Evolutionary conservation across 2,329 filamentous ascomycete species (phyloP), one percentile per base, ranked within the genome.

Genomic region (Aspergillus sp.): DNA sequence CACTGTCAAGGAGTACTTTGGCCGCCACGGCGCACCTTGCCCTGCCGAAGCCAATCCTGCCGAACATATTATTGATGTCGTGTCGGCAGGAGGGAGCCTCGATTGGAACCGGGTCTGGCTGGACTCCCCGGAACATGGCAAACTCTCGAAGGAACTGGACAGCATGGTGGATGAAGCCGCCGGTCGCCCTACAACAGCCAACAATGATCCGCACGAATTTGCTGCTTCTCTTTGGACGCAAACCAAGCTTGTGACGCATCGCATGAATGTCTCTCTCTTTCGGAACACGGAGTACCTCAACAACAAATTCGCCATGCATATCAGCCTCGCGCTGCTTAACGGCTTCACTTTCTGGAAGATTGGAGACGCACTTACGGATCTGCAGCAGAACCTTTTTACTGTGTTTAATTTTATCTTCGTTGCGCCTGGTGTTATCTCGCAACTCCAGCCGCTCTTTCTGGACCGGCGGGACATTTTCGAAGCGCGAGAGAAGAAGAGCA

Each of bases 101-200:
- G 80, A 89, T 65, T 91, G 88, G 88, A 85, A 87, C 64, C 79
- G 89, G 33, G 84, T 89, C 63, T 91, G 88, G 88, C 73, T 78
- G 13, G 81, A 82, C n/a, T 89, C 86, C 1, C 75, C 82, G 15
- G 82, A 89, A 66, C 81, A 83, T 27, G 24, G 8, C 45, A 74
- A 79, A 39, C 70, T 73, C 1, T 77, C 89, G 3, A 73, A 84
- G 3, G 86, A 90, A 62, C 89, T 91, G 47, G 79, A 86, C 48
- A 75, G 75, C 2, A 83, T 90, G 41, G 84, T 88, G 75, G 47
- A 74, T 68, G 63, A 77, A 66, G 68, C 69, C 1, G 65, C 68
- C 2, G 42, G 65, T 20, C 70, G 77, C 1, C 77, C 80, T 0
- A 65, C 75, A 6, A 79, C 62, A 48, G 74, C 75, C 71, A 33